Evolutionary conservation across 1,284 basidiomycete genomes (phyloP).

Genomic region (Salmacisia buchloeana): DNA sequence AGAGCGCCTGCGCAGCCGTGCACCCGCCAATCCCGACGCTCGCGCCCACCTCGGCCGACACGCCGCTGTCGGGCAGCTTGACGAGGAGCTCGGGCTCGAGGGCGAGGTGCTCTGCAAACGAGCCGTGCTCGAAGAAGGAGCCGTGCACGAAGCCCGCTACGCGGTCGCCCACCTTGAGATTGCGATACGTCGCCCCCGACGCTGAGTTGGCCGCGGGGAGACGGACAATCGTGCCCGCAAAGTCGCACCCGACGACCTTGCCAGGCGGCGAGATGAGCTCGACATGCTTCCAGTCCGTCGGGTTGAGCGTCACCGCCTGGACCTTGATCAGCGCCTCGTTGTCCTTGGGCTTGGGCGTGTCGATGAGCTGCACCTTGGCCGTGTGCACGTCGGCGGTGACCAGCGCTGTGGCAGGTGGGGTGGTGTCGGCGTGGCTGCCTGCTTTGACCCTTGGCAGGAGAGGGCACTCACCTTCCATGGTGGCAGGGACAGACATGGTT

Average conservation of each 20-base stretch:
- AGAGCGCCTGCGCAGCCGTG: slow-evolving; percentile 39
- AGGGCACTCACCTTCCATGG: too few species aligned
- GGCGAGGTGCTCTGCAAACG: slow-evolving; percentile 50
- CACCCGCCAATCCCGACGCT: slow-evolving; percentile 38
- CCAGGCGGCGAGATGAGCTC: slow-evolving; percentile 47
- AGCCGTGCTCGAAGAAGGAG: slow-evolving; percentile 47
- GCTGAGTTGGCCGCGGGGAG: slow-evolving; percentile 25
- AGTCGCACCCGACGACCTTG: slow-evolving; percentile 59
- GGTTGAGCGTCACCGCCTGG: slow-evolving; percentile 39
- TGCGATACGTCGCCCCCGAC: slow-evolving; percentile 18
- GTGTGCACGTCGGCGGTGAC: slow-evolving; percentile 29
- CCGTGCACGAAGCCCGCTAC: slow-evolving; percentile 57
- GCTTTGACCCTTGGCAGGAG: too few species aligned
- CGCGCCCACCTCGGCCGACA: slow-evolving; percentile 20
- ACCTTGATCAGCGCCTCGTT: slow-evolving; percentile 35
- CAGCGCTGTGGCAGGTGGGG: too few species aligned
- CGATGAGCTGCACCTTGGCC: slow-evolving; percentile 27
- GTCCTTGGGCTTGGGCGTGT: slow-evolving; percentile 28
- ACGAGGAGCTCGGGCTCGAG: slow-evolving; percentile 29
- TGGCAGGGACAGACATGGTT: slow-evolving; percentile 13
- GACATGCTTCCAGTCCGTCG: slow-evolving; percentile 50
- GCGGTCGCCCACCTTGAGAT: slow-evolving; percentile 58
- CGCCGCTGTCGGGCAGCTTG: slow-evolving; percentile 32
- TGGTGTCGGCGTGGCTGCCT: too few species aligned
- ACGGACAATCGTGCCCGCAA: slow-evolving; percentile 59